phyloP scores from a whole-genome alignment of 2,329 filamentous ascomycete genomes.

The Diplodia scrobiculata region DNA sequence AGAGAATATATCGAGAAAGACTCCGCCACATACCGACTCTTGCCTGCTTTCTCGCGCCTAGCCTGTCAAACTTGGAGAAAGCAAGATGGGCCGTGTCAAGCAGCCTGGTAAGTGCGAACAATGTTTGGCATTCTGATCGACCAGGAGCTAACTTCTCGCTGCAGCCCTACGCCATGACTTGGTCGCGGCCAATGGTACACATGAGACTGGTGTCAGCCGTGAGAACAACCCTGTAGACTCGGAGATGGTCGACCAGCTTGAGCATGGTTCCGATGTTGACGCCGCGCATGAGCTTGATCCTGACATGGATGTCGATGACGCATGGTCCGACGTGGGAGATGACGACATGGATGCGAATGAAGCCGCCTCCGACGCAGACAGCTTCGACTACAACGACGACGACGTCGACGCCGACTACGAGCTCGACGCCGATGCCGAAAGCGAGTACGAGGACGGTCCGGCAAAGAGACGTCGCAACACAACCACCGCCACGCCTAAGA shows the following conservation, averaged over 20 bases:
- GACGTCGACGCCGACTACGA: constrained; percentile 1
- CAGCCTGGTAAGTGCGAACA: background rate
- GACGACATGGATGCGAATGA: background rate
- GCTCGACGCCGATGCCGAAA: constrained; percentile 17
- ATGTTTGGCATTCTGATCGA: background rate
- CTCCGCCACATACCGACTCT: background rate
- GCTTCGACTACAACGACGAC: background rate
- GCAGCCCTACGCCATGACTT: constrained; percentile 4
- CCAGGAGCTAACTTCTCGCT: background rate
- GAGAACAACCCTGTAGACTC: background rate
- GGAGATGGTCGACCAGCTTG: background rate
- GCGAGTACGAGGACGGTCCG: background rate
- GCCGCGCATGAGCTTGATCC: background rate
- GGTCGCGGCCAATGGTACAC: background rate
- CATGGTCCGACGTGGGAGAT: background rate
- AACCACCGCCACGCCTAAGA: background rate
- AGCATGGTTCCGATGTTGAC: background rate
- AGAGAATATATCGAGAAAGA: background rate
- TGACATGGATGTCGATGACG: background rate
- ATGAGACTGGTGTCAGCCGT: background rate
- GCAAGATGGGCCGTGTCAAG: constrained; percentile 9
- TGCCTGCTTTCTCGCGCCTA: background rate
- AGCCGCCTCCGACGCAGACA: background rate
- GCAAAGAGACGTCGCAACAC: background rate
- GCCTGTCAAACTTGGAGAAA: background rate